Conservation (phyloP, 2,329 filamentous ascomycete genomes). For the Aureobasidium pullulans region DNA sequence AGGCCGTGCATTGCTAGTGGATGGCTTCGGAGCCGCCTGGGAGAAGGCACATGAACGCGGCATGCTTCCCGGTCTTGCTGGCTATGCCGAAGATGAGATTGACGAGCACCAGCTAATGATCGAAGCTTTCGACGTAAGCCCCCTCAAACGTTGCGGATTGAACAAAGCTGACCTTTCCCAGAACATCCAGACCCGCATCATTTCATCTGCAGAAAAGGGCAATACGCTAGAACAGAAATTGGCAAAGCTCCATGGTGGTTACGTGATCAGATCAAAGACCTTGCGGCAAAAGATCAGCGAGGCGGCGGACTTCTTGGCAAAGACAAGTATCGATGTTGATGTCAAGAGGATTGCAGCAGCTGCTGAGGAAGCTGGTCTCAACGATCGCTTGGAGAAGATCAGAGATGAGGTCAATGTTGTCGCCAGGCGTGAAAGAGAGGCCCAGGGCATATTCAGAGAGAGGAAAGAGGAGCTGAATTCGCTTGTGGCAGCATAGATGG, state of each 20-base stretch:
- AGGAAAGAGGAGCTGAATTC: conserved; percentile 69
- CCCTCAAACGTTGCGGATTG: neutral
- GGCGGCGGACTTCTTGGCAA: conserved; percentile 65
- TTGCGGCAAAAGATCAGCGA: conserved; percentile 72
- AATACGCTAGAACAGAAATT: conserved; percentile 93
- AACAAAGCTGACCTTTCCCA: conserved; percentile 25
- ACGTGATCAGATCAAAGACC: conserved; percentile 75
- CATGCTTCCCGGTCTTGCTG: conserved; percentile 68
- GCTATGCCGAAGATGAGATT: conserved; percentile 70
- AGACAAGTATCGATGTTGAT: conserved; percentile 63
- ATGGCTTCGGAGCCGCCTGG: conserved; percentile 46
- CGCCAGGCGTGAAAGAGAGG: conserved; percentile 75
- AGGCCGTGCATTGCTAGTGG: conserved; percentile 38
- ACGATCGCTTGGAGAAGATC: conserved; percentile 62
- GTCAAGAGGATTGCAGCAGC: conserved; percentile 69
- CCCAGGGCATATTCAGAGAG: conserved; percentile 74
- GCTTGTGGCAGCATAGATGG: conserved; percentile 33
- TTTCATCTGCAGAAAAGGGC: conserved; percentile 66
- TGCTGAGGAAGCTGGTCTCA: conserved; percentile 70
- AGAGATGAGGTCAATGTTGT: conserved; percentile 79
- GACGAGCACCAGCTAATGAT: conserved; percentile 60
- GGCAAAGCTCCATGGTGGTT: conserved; percentile 78
- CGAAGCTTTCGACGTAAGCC: conserved; percentile 64
- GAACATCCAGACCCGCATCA: conserved; percentile 66
- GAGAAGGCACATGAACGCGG: conserved; percentile 39